phyloP scores from a whole-genome alignment of 129 eudicot genomes.

The Silybum marianum region DNA sequence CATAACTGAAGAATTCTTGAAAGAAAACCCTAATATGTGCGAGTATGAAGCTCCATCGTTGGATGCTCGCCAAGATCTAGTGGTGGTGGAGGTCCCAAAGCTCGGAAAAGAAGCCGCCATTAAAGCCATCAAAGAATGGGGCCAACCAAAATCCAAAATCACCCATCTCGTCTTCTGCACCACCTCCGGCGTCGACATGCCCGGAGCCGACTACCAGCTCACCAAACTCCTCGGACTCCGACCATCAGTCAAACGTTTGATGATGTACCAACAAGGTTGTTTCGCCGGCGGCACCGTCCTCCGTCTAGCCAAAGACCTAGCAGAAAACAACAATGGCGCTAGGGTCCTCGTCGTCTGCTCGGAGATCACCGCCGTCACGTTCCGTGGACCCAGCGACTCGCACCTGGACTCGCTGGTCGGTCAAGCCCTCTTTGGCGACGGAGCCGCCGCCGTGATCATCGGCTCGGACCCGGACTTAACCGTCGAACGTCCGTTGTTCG shows the following conservation, averaged over 20 bases:
- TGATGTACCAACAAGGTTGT: slow-evolving; percentile 28
- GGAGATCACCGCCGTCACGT: slow-evolving; percentile 9
- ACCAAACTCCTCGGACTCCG: slow-evolving; percentile 19
- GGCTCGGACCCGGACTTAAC: slow-evolving; percentile 19
- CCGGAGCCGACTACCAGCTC: slow-evolving; percentile 29
- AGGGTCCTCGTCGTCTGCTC: slow-evolving; percentile 22
- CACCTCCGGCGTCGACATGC: slow-evolving; percentile 19
- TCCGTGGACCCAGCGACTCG: slow-evolving; percentile 13
- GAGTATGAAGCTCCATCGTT: slow-evolving; percentile 20
- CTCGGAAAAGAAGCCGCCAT: slow-evolving; percentile 20
- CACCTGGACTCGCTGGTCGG: slow-evolving; percentile 13
- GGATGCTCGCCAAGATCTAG: slow-evolving; percentile 15
- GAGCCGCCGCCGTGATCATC: slow-evolving; percentile 13
- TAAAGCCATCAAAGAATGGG: slow-evolving; percentile 23
- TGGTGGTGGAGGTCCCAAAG: slow-evolving; percentile 18
- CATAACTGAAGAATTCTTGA: slow-evolving; percentile 17
- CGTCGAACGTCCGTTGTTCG: slow-evolving; percentile 15
- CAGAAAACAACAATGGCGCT: slow-evolving; percentile 19
- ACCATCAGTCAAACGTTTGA: slow-evolving; percentile 7
- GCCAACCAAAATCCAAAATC: slow-evolving; percentile 1
- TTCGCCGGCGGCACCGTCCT: slow-evolving; percentile 29
- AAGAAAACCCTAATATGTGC: slow-evolving; percentile 19
- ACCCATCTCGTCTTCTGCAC: slow-evolving; percentile 19
- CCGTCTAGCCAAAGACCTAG: slow-evolving; percentile 28
- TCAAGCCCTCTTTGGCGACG: slow-evolving; percentile 20